These are phyloP conservation scores for Recurvomyces mirabilis DNA, from an alignment of 495 filamentous ascomycete genomes.

Conservation along the genomic window DNA sequence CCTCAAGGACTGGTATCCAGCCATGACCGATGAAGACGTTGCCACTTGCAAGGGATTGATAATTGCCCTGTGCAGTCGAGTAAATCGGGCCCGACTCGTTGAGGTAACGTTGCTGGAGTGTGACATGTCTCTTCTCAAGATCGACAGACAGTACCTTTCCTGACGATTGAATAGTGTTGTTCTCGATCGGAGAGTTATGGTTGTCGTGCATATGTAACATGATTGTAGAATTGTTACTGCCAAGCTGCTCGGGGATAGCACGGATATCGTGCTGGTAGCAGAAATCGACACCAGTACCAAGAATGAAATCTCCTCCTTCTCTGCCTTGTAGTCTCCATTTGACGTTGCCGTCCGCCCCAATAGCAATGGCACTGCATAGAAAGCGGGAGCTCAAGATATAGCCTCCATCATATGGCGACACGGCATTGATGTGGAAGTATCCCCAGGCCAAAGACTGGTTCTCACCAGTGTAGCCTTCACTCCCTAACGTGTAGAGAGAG, in stretches of 20 bases:
- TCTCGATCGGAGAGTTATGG: slow-evolving; percentile 14
- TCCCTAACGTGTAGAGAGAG: slow-evolving; percentile 11
- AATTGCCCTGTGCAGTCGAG: slow-evolving; percentile 21
- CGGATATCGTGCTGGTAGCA: slow-evolving; percentile 21
- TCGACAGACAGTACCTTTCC: slow-evolving; percentile 10
- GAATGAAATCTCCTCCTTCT: slow-evolving; percentile 3
- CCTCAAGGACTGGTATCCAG: slow-evolving; percentile 17
- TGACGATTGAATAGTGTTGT: slow-evolving; percentile 10
- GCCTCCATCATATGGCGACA: slow-evolving; percentile 4
- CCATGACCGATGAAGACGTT: slow-evolving; percentile 24
- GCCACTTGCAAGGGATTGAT: slow-evolving; percentile 20
- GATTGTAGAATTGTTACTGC: too few species aligned
- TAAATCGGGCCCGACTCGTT: slow-evolving; percentile 13
- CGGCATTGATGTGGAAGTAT: slow-evolving; percentile 25
- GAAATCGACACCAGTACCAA: slow-evolving; percentile 17
- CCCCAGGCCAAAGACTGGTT: slow-evolving; percentile 16
- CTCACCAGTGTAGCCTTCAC: slow-evolving; percentile 20
- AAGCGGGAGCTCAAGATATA: slow-evolving; percentile 13
- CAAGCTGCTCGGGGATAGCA: slow-evolving; percentile 5
- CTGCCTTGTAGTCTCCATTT: slow-evolving; percentile 5
- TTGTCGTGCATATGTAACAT: slow-evolving; percentile 15
- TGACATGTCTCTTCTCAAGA: slow-evolving; percentile 5
- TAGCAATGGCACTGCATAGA: slow-evolving; percentile 7
- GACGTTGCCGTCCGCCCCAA: not conserved
- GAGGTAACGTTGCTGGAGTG: slow-evolving; percentile 9